phyloP scores from a whole-genome alignment of 1,139 yeast genomes.

The Kodamaea fungicola region DNA sequence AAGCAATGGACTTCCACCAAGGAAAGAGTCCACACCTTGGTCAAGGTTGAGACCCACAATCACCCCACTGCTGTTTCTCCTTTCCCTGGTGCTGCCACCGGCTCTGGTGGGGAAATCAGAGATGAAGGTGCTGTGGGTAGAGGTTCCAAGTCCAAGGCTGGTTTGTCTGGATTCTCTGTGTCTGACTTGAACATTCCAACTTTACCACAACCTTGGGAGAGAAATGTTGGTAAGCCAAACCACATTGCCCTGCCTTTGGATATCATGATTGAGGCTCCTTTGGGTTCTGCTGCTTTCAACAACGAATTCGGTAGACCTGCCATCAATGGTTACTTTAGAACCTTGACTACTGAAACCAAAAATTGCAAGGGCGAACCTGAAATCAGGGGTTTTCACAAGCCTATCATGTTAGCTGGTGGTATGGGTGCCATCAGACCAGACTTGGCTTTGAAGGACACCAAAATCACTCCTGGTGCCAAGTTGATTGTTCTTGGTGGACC shows the following conservation, averaged over 20 bases:
- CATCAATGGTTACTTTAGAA: conserved; percentile 94
- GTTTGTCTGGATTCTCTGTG: conserved; percentile 89
- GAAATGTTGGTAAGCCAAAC: conserved; percentile 77
- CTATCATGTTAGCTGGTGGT: conserved; percentile 99
- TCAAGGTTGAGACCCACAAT: conserved; percentile 97
- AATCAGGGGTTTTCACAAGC: conserved; percentile 96
- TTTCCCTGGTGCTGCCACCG: conserved; percentile 99
- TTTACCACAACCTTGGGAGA: conserved; percentile 92
- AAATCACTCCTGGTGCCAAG: conserved; percentile 89
- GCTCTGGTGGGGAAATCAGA: conserved; percentile 99
- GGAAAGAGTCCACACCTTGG: conserved; percentile 83
- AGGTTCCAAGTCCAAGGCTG: conserved; percentile 97
- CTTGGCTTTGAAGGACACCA: conserved; percentile 81
- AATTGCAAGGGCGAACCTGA: conserved; percentile 64
- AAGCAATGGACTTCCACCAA: conserved; percentile 70
- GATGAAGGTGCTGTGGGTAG: conserved; percentile 99
- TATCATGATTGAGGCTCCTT: conserved; percentile 95
- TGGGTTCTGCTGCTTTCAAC: conserved; percentile 97
- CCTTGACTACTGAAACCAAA: conserved; percentile 76
- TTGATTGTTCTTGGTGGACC: conserved; percentile 97
- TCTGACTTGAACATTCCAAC: conserved; percentile 87
- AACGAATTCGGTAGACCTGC: conserved; percentile 99
- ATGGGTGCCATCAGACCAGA: conserved; percentile 95
- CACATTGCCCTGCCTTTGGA: conserved; percentile 93
- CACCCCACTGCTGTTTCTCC: conserved; percentile 99